Conservation (phyloP, 1,284 basidiomycete genomes). For the Mycena citricolor region DNA sequence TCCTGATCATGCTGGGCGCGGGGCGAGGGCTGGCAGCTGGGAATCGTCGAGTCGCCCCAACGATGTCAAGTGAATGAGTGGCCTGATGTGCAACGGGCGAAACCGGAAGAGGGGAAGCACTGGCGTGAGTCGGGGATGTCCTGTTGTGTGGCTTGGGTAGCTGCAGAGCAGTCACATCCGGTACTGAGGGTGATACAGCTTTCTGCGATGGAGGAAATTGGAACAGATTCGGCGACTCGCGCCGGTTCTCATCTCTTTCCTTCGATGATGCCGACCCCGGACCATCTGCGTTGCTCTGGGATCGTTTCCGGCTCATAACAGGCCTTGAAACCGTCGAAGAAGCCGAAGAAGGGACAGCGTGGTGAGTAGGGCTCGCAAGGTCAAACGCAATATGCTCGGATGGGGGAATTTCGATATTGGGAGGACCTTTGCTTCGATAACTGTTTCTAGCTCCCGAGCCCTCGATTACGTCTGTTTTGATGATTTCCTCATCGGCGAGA, state of each 20-base stretch:
- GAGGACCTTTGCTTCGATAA: slow-evolving; percentile 38
- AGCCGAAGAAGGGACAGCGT: slow-evolving; percentile 16
- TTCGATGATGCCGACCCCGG: slow-evolving; percentile 23
- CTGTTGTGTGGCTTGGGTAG: slow-evolving; percentile 24
- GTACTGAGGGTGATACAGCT: slow-evolving; percentile 18
- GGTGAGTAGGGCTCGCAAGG: slow-evolving; percentile 24
- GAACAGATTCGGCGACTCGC: slow-evolving; percentile 41
- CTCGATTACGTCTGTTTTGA: too few species aligned
- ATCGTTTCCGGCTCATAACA: slow-evolving; percentile 38
- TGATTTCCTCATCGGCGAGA: too few species aligned
- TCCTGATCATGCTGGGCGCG: slow-evolving; percentile 42
- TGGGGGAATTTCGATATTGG: slow-evolving; percentile 42
- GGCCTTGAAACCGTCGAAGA: slow-evolving; percentile 23
- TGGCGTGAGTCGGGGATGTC: slow-evolving; percentile 34
- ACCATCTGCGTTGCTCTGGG: slow-evolving; percentile 42
- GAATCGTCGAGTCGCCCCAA: slow-evolving; percentile 36
- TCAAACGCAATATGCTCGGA: slow-evolving; percentile 22
- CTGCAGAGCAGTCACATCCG: slow-evolving; percentile 19
- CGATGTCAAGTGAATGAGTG: slow-evolving; percentile 54
- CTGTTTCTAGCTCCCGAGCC: slow-evolving; percentile 32
- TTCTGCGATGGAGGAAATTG: slow-evolving; percentile 39
- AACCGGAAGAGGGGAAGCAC: slow-evolving; percentile 32
- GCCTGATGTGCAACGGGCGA: slow-evolving; percentile 43
- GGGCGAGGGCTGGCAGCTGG: slow-evolving; percentile 31
- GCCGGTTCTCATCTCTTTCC: slow-evolving; percentile 38